Conservation (phyloP, 116 monocot genomes). For the Iris pallida region DNA sequence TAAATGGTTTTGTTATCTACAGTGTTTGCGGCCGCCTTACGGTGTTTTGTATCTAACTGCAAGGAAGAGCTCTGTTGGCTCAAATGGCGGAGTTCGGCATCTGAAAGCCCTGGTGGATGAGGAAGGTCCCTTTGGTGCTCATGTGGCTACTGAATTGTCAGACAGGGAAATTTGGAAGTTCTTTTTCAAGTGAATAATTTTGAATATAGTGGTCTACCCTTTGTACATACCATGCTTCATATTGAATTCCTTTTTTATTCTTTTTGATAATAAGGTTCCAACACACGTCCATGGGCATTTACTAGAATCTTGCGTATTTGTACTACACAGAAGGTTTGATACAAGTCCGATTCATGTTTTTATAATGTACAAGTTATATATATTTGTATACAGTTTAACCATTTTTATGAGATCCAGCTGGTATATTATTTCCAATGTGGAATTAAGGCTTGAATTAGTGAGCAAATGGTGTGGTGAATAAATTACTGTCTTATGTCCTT, state of each 20-base stretch:
- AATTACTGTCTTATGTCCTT: no score
- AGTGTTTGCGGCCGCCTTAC: constrained; percentile 90
- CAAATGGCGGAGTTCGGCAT: constrained; percentile 47
- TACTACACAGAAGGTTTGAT: no score
- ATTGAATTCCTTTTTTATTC: not conserved
- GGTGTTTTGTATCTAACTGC: constrained; percentile 79
- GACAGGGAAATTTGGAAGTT: constrained; percentile 95
- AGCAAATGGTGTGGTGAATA: no score
- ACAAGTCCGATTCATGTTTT: no score
- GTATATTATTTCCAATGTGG: no score
- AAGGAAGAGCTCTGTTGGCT: constrained; percentile 75
- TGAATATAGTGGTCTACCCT: not conserved
- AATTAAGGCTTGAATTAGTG: no score
- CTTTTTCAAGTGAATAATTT: constrained; percentile 36
- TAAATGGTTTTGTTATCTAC: constrained; percentile 6
- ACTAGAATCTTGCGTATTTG: no score
- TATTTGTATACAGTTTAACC: no score
- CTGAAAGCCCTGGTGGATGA: constrained; percentile 67
- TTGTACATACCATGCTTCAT: constrained; percentile 1
- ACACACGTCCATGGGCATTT: no score
- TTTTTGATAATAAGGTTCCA: constrained; percentile 1
- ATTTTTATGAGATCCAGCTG: no score
- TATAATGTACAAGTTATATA: no score
- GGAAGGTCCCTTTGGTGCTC: constrained; percentile 68
- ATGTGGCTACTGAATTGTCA: constrained; percentile 38